phyloP scores from a whole-genome alignment of 495 filamentous ascomycete genomes.

The Daldinia vernicosa region DNA sequence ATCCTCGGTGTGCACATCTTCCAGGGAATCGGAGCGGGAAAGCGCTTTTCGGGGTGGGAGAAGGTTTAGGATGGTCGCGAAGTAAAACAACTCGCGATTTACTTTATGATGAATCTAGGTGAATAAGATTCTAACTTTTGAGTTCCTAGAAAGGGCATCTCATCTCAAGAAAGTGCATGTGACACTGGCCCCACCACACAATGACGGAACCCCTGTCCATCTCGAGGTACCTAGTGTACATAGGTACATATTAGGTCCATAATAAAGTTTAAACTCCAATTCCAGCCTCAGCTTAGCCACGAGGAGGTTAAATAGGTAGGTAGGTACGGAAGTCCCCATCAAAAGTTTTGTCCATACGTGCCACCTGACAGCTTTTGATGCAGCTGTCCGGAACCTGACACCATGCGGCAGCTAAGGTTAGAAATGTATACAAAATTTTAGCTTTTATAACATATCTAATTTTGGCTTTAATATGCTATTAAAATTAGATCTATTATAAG shows the following conservation, averaged over 20 bases:
- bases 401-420: too few relatives aligned
- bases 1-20: constrained; percentile 32
- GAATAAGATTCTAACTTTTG: constrained; percentile 19
- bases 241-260: too few relatives aligned
- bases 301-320: too few relatives aligned
- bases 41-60: background rate
- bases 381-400: too few relatives aligned
- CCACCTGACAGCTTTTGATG: too few relatives aligned
- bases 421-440: too few relatives aligned
- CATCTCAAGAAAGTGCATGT: constrained; percentile 33
- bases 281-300: constrained; percentile 37
- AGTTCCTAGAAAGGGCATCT: constrained; percentile 22
- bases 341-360: too few relatives aligned
- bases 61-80: background rate
- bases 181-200: constrained; percentile 33
- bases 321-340: too few relatives aligned
- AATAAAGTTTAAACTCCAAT: constrained; percentile 2
- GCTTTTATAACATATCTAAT: too few relatives aligned
- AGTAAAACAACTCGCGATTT: background rate
- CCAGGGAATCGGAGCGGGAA: constrained; percentile 6
- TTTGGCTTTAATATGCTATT: too few relatives aligned
- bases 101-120: constrained; percentile 6
- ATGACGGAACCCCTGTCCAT: constrained; percentile 29
- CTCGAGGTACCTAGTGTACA: background rate
- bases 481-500: too few relatives aligned